Evolutionary conservation across 2,329 filamentous ascomycete species (phyloP), one percentile per base, ranked within the genome.

Genomic region (Triangularia setosa): DNA sequence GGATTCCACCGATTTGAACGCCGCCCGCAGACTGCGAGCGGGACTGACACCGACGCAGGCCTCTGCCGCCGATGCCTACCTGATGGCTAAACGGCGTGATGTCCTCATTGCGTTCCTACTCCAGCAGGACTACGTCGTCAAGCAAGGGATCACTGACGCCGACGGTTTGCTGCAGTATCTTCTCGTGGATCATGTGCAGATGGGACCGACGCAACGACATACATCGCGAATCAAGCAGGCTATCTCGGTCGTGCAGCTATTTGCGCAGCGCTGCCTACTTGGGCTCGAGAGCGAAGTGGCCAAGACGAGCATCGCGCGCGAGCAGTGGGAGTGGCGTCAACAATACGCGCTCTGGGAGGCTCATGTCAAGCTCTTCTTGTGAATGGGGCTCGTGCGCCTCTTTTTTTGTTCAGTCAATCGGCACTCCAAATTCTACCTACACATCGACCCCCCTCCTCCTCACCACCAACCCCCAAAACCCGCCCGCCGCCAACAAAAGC

Each of bases 181-280:
- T 57, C 65, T 77, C 6, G 72, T 76, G 9, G 74, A 77, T n/a
- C n/a, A n/a, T 64, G 66, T 72, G 3, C 62, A 73, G 25, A 76
- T 77, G 72, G 66, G 71, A 1, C 11, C 74, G n/a, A n/a, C n/a
- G 1, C 62, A 58, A 25, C 53, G 72, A 16, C 54, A 69, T 30
- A 77, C 73, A 1, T 72, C 74, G 0, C 68, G 75, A 8, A 73
- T 76, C 9, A 73, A 73, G 55, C 75, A 77, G 57, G 75, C 74
- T 14, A 73, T 73, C 44, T 66, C 67, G 1, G 67, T 67, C 0
- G 70, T 75, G 2, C 75, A 77, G 65, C 40, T 72, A 1, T 77
- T 71, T 55, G 65, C 75, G 2, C 73, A 75, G 62, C 66, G 75
- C 3, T 75, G 72, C 28, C 25, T 76, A 0, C 65, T 75, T 14